Conservation (phyloP, 2,329 filamentous ascomycete species). For the Didymella arachidicola region DNA sequence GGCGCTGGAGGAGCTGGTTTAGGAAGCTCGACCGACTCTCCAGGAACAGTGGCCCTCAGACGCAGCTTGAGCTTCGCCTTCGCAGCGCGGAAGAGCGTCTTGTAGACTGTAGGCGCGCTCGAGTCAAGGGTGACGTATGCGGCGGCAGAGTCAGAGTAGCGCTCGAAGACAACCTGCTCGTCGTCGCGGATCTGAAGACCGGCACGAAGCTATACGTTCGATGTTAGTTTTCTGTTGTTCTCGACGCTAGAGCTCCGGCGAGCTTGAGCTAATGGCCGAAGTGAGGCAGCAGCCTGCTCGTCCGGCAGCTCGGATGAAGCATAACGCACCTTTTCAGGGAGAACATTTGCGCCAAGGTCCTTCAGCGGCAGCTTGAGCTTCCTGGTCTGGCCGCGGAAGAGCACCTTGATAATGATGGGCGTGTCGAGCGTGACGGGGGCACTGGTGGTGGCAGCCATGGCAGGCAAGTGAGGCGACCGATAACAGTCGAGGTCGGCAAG, state of each 20-base stretch:
- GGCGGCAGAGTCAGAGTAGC: conserved; percentile 91
- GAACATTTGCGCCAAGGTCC: conserved; percentile 76
- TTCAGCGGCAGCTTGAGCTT: conserved; percentile 89
- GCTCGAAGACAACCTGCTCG: conserved; percentile 76
- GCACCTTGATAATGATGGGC: conserved; percentile 84
- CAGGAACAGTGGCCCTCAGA: conserved; percentile 72
- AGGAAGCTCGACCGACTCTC: conserved; percentile 56
- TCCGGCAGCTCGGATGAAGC: conserved; percentile 17
- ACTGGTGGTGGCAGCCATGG: conserved; percentile 54
- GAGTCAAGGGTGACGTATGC: conserved; percentile 81
- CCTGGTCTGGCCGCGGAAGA: conserved; percentile 75
- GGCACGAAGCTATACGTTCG: conserved; percentile 60
- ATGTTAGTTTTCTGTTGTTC: not conserved
- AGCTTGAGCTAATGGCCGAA: conserved; percentile 14
- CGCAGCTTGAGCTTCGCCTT: conserved; percentile 99
- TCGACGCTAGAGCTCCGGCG: conserved; percentile 2
- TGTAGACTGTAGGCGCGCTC: conserved; percentile 83
- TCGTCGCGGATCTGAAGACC: conserved; percentile 71
- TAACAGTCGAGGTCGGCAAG: conserved; percentile 4
- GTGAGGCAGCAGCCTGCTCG: conserved; percentile 31
- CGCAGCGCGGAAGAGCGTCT: conserved; percentile 93
- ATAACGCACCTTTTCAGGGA: conserved; percentile 81
- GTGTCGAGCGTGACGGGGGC: conserved; percentile 69
- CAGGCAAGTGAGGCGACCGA: conserved; percentile 25
- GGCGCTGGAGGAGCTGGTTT: conserved; percentile 26